Conservation (phyloP, 176 grass and related monocot genomes). For the Aegilops umbellulata region DNA sequence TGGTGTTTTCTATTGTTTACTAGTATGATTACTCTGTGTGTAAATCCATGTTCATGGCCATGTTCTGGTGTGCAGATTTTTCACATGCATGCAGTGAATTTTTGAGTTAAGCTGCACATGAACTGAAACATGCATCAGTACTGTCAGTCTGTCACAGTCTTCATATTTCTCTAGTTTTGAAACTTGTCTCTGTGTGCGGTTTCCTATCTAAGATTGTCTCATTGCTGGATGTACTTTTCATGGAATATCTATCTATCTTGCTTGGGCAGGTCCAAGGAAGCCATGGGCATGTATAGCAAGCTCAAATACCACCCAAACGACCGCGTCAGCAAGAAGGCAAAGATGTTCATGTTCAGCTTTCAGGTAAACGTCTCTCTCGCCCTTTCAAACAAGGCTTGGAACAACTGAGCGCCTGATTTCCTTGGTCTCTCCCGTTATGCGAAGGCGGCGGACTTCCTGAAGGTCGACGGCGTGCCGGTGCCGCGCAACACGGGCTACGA, state of each 20-base stretch:
- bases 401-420: neutral
- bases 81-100: neutral
- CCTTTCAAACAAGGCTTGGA: neutral
- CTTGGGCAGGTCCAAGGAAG: conserved; percentile 71
- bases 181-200: neutral
- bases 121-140: neutral
- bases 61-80: neutral
- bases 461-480: conserved; percentile 44
- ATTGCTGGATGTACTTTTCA: neutral
- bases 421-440: neutral
- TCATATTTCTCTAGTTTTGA: neutral
- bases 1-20: neutral
- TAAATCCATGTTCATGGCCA: neutral
- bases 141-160: neutral
- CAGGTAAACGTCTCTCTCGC: conserved; percentile 42
- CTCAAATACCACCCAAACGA: conserved; percentile 73
- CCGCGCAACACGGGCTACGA: conserved; percentile 69
- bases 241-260: neutral
- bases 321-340: conserved; percentile 76
- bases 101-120: neutral
- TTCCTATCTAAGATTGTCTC: neutral
- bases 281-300: conserved; percentile 83
- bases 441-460: conserved; percentile 93
- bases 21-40: neutral
- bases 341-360: conserved; percentile 76